Evolutionary conservation across 2,329 filamentous ascomycete species (phyloP), one percentile per base, ranked within the genome.

Genomic region (Bipolaris victoriae): DNA sequence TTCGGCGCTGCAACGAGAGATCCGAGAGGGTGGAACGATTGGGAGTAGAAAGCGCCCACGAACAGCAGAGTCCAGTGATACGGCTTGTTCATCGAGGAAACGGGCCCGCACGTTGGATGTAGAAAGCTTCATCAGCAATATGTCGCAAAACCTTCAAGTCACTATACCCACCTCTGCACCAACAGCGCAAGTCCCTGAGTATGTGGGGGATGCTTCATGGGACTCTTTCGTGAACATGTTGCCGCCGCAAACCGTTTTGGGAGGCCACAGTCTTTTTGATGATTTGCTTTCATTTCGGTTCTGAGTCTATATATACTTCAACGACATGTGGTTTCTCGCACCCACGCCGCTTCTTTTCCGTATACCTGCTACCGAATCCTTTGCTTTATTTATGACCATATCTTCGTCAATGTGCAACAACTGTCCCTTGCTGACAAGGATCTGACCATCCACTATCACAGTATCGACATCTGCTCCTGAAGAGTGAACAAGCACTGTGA

Each of bases 401-500:
- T 29, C 43, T 13, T 54, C 44, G 15, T 68, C 55, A 33, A 68
- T 49, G 11, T 35, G 46, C 29, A 63, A 7, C 29, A 67, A 37
- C 11, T 55, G 51, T 6, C 62, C 59, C 13, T 51, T 29, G 18
- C 57, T 43, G n/a, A 67, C 59, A 36, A 64, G 57, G 9, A 63
- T 2, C n/a, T 44, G 31, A 3, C 66, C 66, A 50, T 67, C 64
- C 10, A 68, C 60, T 18, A 68, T 52, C 13, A 68, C 64, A 20
- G 40, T 60, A 9, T 68, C 55, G 10, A 67, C 60, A 45, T 65
- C 47, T 7, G 45, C 33, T 11, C 60, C 57, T 11, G 65, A 66
- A 5, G 61, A 52, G 49, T 68, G 59, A 4, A 56, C 36, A 4
- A 56, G 29, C 36, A 66, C 43, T 13, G 76, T 79, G n/a, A 79